Evolutionary conservation across 2,329 filamentous ascomycete species (phyloP).

Genomic region (Venturia effusa): DNA sequence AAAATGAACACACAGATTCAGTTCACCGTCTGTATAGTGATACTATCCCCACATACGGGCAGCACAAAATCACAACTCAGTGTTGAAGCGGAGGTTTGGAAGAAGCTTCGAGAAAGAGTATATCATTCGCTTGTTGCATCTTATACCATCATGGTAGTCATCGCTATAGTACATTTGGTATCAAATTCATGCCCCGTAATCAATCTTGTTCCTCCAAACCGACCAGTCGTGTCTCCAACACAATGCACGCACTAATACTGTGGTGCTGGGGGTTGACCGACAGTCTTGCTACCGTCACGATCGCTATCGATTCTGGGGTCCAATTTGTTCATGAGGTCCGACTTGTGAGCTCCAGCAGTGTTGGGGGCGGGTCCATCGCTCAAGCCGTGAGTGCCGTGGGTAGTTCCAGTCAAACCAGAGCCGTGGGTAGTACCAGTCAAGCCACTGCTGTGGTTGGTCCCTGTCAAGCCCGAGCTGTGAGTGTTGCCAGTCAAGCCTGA

Average conservation of each 20-base stretch:
- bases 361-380: conserved; percentile 19
- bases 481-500: conserved; percentile 20
- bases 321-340: conserved; percentile 24
- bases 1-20: too few species aligned
- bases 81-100: too few species aligned
- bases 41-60: too few species aligned
- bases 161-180: background rate
- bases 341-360: conserved; percentile 26
- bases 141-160: conserved; percentile 1
- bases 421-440: conserved; percentile 8
- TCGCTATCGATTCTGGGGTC: conserved; percentile 28
- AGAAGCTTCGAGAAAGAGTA: too few species aligned
- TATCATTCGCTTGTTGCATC: background rate
- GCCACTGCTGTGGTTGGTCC: conserved; percentile 7
- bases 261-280: conserved; percentile 13
- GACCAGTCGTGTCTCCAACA: background rate
- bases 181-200: background rate
- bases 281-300: conserved; percentile 22
- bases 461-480: conserved; percentile 14
- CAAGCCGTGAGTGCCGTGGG: background rate
- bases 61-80: too few species aligned
- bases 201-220: too few species aligned
- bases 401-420: conserved; percentile 15
- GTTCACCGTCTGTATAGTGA: too few species aligned
- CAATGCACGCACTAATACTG: background rate